Conservation (phyloP, 805 yeast genomes). For the Myxozyma kluyveri region DNA sequence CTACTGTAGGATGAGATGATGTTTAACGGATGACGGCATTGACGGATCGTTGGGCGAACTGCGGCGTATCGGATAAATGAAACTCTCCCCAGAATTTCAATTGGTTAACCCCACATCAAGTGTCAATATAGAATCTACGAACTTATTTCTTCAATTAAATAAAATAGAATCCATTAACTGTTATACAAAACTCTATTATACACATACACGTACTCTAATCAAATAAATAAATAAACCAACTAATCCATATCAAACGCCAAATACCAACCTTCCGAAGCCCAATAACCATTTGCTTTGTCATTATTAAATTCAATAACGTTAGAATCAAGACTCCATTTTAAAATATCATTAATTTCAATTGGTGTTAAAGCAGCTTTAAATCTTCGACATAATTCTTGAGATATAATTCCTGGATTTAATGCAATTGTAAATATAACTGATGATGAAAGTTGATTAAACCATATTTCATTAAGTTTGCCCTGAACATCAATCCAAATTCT, state of each 20-base stretch:
- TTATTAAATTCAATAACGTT: constrained; percentile 9
- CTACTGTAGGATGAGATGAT: too few relatives aligned
- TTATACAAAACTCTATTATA: not conserved
- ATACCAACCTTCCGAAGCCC: constrained; percentile 34
- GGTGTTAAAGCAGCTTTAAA: constrained; percentile 31
- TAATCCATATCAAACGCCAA: not conserved
- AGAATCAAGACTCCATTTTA: constrained; percentile 34
- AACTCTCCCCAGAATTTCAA: too few relatives aligned
- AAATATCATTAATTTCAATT: constrained; percentile 32
- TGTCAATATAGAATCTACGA: not conserved
- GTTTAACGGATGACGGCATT: too few relatives aligned
- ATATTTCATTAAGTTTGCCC: constrained; percentile 54
- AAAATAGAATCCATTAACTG: not conserved
- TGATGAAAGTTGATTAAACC: constrained; percentile 61
- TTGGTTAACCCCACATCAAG: not conserved
- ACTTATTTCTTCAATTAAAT: not conserved
- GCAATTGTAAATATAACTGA: constrained; percentile 48
- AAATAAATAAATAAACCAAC: not conserved
- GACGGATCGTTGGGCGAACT: too few relatives aligned
- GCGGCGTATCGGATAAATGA: too few relatives aligned
- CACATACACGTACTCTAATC: not conserved
- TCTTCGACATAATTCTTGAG: constrained; percentile 31
- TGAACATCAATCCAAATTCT: constrained; percentile 68
- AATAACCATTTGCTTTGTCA: constrained; percentile 30
- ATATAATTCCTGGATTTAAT: constrained; percentile 55